These are phyloP conservation scores for Calocybe indica DNA, from an alignment of 768 basidiomycete species.

Conservation along the genomic window DNA sequence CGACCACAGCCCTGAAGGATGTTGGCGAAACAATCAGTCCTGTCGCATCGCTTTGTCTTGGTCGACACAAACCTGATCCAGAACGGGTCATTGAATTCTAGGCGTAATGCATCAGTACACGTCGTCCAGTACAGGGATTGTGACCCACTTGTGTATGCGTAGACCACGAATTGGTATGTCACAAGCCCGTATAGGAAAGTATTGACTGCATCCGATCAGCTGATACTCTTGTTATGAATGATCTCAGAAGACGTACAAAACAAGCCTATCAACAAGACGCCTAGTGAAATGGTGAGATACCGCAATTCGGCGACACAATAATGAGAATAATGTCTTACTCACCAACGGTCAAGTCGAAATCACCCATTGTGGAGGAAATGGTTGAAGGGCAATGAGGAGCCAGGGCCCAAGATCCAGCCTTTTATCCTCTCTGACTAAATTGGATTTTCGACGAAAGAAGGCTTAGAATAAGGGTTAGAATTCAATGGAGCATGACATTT, in stretches of 20 bases:
- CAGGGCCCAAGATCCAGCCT: not conserved
- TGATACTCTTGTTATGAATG: not conserved
- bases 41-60: not conserved
- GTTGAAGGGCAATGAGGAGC: not conserved
- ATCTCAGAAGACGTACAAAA: conserved; percentile 13
- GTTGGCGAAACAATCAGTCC: not conserved
- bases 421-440: too few relatives aligned
- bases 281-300: conserved; percentile 3
- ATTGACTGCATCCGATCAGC: conserved; percentile 13
- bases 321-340: not conserved
- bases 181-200: conserved; percentile 29
- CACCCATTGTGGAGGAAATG: conserved; percentile 11
- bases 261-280: conserved; percentile 19
- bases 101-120: conserved; percentile 6
- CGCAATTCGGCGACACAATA: too few relatives aligned
- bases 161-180: conserved; percentile 30
- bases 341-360: conserved; percentile 23
- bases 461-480: not conserved
- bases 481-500: too few relatives aligned
- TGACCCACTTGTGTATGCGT: conserved; percentile 19
- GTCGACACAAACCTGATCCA: conserved; percentile 19
- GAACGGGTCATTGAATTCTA: conserved; percentile 27
- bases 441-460: not conserved
- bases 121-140: not conserved
- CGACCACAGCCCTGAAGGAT: conserved; percentile 21